Conservation (phyloP, 768 basidiomycete species). For the Hysterangium stoloniferum region DNA sequence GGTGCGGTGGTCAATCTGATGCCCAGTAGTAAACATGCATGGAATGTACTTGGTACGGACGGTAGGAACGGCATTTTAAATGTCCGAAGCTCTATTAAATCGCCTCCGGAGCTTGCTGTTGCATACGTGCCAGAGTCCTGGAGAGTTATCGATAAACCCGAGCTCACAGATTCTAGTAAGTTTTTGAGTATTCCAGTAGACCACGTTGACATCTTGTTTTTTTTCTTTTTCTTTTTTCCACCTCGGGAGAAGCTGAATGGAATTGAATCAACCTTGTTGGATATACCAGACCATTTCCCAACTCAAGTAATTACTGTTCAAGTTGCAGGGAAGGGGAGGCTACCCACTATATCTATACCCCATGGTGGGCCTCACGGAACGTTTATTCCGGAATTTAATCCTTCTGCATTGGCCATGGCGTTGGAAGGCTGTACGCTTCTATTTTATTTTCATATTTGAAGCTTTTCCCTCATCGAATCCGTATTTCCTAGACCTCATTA, state of each 20-base stretch:
- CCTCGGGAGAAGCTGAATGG: too few species aligned
- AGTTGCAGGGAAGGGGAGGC: slow-evolving; percentile 13
- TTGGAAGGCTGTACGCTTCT: slow-evolving; percentile 51
- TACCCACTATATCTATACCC: slow-evolving; percentile 36
- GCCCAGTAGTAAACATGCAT: slow-evolving; percentile 36
- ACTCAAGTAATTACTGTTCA: not conserved
- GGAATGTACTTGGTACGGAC: slow-evolving; percentile 48
- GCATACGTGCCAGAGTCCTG: slow-evolving; percentile 24
- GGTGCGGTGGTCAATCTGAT: slow-evolving; percentile 41
- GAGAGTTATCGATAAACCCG: slow-evolving; percentile 37
- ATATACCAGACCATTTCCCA: too few species aligned
- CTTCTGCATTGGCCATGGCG: slow-evolving; percentile 37
- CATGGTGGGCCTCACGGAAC: slow-evolving; percentile 61
- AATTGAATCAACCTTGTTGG: too few species aligned
- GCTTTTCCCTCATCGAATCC: not conserved
- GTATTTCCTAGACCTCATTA: slow-evolving; percentile 41
- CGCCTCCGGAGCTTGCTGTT: slow-evolving; percentile 35
- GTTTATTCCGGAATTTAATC: slow-evolving; percentile 39
- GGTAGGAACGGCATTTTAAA: slow-evolving; percentile 36
- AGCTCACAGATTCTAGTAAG: slow-evolving; percentile 35
- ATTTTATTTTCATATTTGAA: not conserved
- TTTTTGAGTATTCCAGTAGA: not conserved
- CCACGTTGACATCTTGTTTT: too few species aligned
- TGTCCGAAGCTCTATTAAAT: slow-evolving; percentile 39
- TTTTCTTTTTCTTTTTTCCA: too few species aligned